A percentile compares a stretch with the other conserved stretches of the same genome.
phyloP scores from a whole-genome alignment of 1,284 basidiomycete species.

The Cerrena zonata region DNA sequence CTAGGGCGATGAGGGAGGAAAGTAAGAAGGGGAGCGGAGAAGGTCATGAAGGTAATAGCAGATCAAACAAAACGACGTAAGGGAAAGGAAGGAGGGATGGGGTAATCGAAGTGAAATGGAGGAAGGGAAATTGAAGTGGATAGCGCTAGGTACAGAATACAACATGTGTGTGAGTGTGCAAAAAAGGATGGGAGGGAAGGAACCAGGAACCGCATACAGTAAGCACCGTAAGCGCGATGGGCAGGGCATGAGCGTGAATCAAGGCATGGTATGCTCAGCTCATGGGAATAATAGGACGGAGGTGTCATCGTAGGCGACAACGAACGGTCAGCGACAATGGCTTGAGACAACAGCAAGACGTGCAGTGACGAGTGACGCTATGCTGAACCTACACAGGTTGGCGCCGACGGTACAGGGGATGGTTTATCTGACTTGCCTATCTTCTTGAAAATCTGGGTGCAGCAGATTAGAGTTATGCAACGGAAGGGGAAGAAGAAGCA shows the following conservation, averaged over 20 bases:
- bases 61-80: not conserved
- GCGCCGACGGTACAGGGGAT: constrained; percentile 7
- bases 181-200: not conserved
- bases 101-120: not conserved
- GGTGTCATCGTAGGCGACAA: not conserved
- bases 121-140: not conserved
- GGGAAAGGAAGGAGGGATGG: not conserved
- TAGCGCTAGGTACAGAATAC: not conserved
- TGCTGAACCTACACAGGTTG: constrained; percentile 1
- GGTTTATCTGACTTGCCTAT: constrained; percentile 19
- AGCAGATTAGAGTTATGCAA: no score
- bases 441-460: constrained; percentile 30
- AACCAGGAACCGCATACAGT: not conserved
- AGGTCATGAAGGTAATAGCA: no score
- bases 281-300: not conserved
- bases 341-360: not conserved
- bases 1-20: no score
- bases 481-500: no score
- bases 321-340: constrained; percentile 2
- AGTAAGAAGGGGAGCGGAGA: no score
- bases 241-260: not conserved
- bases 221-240: constrained; percentile 3
- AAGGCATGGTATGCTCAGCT: not conserved
- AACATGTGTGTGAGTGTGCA: constrained; percentile 1
- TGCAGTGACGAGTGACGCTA: constrained; percentile 6